Base-by-base conservation (phyloP, 2,329 filamentous ascomycete genomes). In the Annulohypoxylon truncatum region DNA sequence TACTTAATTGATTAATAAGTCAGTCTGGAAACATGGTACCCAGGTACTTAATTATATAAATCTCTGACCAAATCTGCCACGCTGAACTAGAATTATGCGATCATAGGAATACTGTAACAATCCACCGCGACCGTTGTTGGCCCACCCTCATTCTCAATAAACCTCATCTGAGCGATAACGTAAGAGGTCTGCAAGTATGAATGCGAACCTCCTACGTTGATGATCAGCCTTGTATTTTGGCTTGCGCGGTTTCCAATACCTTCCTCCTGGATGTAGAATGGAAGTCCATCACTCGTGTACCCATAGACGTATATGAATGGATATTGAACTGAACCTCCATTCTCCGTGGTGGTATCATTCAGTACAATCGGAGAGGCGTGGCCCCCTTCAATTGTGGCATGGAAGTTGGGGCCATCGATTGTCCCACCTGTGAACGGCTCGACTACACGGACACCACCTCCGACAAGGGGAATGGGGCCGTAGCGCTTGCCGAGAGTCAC, bases 251-350 rank as follows among this genome's bases (percentile, higher is more conserved):
- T 54, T 24, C 51, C 51, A 20, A 54, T 54, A 20, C 51, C 51
- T 28, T 54, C 51, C 38, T 54, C 51, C 33, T 54, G 51, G 22
- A 54, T 40, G 29, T 54, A 54, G n/a, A 54, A 54, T 20, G 51
- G 51, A 8, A 28, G 51, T 13, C 51, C 51, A 13, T 54, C 51
- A 24, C 22, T 29, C 2, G 51, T 54, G 51, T 42, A 42, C 5
- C 51, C 51, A 42, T 54, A 54, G n/a, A 42, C 51, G n/a, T 54
- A 54, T 35, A 54, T 54, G 35, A 42, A 54, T 8, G 51, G 51
- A 9, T 42, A 40, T 29, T 54, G 51, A 9, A 42, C 35, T 29
- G 51, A 40, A 13, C 35, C 35, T 54, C 22, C 33, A 9, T 42
- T 5, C 9, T 54, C 51, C n/a, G 28, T 29, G 9, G 51, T 40